A percentile compares a stretch with the other conserved stretches of the same genome.
phyloP scores from a whole-genome alignment of 2,329 filamentous ascomycete species.

The Xylogone sp. region DNA sequence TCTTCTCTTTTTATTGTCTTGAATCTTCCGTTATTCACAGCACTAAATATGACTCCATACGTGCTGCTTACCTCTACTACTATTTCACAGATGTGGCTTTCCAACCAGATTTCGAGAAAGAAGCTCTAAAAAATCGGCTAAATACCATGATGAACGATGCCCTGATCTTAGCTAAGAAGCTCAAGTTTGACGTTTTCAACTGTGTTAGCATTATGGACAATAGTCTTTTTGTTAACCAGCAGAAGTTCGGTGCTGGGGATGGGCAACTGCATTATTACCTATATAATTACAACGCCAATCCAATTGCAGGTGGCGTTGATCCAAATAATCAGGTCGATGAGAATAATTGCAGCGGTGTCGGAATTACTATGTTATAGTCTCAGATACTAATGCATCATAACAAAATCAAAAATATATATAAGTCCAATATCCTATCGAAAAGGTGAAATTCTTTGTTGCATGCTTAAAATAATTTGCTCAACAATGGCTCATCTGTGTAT shows the following conservation, averaged over 20 bases:
- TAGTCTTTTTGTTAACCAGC: slow-evolving; percentile 83
- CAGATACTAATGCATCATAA: not conserved
- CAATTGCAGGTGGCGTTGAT: slow-evolving; percentile 83
- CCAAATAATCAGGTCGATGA: slow-evolving; percentile 73
- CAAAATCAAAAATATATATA: too few relatives aligned
- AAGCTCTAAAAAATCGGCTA: slow-evolving; percentile 71
- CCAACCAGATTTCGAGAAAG: slow-evolving; percentile 45
- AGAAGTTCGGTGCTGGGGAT: slow-evolving; percentile 93
- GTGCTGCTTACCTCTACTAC: slow-evolving; percentile 95
- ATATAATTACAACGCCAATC: slow-evolving; percentile 90
- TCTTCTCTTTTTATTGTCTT: slow-evolving; percentile 94
- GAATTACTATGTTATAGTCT: slow-evolving; percentile 72
- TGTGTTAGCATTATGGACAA: slow-evolving; percentile 93
- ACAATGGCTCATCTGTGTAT: too few relatives aligned
- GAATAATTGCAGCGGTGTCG: slow-evolving; percentile 80
- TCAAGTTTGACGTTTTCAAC: slow-evolving; percentile 94
- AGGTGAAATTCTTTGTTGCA: too few relatives aligned
- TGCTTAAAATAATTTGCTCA: too few relatives aligned
- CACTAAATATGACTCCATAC: slow-evolving; percentile 72
- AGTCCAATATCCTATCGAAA: too few relatives aligned
- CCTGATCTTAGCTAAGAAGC: slow-evolving; percentile 78
- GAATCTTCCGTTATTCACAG: slow-evolving; percentile 89
- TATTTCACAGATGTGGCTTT: slow-evolving; percentile 85
- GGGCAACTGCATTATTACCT: slow-evolving; percentile 95
- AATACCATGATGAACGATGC: slow-evolving; percentile 80